Conservation (phyloP, 148 eudicot genomes). For the Arbutus unedo region DNA sequence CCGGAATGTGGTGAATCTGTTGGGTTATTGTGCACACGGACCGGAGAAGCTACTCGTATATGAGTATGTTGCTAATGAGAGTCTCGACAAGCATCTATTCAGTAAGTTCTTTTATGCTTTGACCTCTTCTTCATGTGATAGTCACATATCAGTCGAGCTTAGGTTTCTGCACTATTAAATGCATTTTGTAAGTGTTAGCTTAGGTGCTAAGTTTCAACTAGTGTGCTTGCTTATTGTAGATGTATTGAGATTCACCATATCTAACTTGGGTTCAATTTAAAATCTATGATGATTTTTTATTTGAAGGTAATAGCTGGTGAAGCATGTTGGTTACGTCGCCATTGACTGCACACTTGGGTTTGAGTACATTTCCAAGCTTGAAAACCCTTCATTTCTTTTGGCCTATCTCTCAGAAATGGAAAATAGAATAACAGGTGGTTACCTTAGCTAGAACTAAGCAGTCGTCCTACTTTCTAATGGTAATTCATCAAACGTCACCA, state of each 20-base stretch:
- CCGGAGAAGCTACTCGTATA: conserved; percentile 83
- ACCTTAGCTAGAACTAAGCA: background rate
- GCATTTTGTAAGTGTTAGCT: background rate
- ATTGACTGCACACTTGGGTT: background rate
- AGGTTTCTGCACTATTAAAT: background rate
- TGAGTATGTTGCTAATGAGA: conserved; percentile 76
- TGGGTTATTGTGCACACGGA: conserved; percentile 77
- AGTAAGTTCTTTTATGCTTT: conserved; percentile 49
- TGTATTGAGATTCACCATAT: background rate
- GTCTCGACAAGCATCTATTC: conserved; percentile 91
- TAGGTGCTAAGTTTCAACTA: conserved; percentile 6
- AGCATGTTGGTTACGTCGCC: background rate
- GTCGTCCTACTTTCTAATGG: background rate
- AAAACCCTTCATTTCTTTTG: background rate
- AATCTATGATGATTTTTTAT: background rate
- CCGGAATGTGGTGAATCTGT: conserved; percentile 81
- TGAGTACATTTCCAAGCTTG: background rate
- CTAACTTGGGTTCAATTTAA: background rate
- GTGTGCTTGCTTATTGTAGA: background rate
- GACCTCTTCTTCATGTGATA: background rate
- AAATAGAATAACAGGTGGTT: background rate
- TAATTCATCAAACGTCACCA: too few species aligned
- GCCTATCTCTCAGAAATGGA: background rate
- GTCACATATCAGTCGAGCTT: background rate
- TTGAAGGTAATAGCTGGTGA: conserved; percentile 13